These are phyloP conservation scores for Aurantiochytrium sp. DNA, from an alignment of 108 stramenopile species.

Conservation along the genomic window DNA sequence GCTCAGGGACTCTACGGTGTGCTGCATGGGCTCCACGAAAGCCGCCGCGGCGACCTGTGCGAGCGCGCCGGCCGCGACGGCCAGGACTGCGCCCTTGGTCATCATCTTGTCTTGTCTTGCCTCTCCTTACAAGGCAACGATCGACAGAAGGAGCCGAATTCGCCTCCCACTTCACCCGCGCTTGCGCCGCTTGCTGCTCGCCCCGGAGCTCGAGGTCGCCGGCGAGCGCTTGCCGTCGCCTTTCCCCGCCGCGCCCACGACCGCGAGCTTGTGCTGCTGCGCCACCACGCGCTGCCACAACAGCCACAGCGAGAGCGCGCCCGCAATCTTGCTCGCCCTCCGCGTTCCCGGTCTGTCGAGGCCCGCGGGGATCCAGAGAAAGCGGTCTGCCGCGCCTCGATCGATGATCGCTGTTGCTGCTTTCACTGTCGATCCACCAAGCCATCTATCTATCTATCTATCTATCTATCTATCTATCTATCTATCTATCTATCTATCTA, in stretches of 20 bases:
- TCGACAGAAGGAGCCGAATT: too few relatives aligned
- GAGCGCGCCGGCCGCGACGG: neutral
- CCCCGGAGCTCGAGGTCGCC: too few relatives aligned
- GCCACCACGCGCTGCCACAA: constrained; percentile 1
- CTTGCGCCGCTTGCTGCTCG: too few relatives aligned
- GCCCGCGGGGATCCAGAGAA: neutral
- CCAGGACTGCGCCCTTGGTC: neutral
- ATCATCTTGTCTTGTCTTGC: too few relatives aligned
- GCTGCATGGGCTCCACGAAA: constrained; percentile 4
- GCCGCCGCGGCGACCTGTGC: neutral
- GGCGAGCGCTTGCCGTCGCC: neutral
- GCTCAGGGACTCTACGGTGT: neutral
- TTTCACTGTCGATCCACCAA: too few relatives aligned
- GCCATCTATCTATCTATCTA: too few relatives aligned
- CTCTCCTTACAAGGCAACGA: too few relatives aligned
- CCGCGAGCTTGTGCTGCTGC: neutral
- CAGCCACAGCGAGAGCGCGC: neutral
- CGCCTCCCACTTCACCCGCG: too few relatives aligned
- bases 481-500: too few relatives aligned
- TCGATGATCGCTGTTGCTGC: too few relatives aligned
- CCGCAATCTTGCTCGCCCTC: neutral
- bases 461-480: too few relatives aligned
- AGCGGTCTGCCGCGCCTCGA: too few relatives aligned
- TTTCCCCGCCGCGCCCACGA: neutral
- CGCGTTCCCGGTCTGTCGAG: neutral